Percentiles rank a stretch among this genome's conserved stretches.
Evolutionary conservation across 257 asterid genomes (phyloP).

Genomic region (Voacanga thouarsii): DNA sequence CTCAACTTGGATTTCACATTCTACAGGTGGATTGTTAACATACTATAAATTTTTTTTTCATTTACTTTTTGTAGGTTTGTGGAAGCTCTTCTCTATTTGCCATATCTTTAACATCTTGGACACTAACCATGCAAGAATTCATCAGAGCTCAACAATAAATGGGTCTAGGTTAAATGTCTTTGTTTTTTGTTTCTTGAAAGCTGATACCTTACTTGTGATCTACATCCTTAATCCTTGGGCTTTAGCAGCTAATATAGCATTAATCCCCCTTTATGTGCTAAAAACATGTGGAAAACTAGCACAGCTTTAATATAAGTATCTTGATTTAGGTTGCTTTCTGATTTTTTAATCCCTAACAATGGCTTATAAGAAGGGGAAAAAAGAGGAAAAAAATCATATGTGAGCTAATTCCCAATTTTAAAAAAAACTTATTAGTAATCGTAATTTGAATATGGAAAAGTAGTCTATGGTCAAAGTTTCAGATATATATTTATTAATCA

Average conservation of each 20-base stretch:
- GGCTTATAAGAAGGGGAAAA: no score
- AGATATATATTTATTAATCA: conserved; percentile 1
- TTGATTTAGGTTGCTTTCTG: neutral
- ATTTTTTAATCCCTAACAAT: no score
- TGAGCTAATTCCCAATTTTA: no score
- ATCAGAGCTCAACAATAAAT: neutral
- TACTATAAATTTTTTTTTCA: neutral
- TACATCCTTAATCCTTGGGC: neutral
- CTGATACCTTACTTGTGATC: neutral
- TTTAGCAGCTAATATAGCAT: neutral
- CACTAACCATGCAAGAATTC: neutral
- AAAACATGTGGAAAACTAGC: no score
- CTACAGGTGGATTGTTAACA: no score
- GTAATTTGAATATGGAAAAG: neutral
- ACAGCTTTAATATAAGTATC: neutral
- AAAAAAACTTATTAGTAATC: no score
- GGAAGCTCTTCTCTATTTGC: neutral
- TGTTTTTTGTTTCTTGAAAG: neutral
- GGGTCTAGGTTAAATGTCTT: neutral
- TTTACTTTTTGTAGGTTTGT: conserved; percentile 11
- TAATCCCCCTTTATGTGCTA: neutral
- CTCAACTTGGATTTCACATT: no score
- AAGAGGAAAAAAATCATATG: no score
- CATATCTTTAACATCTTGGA: conserved; percentile 8
- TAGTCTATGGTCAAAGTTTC: conserved; percentile 7